A percentile compares a stretch with the other conserved stretches of the same genome.
Evolutionary conservation across 2,329 filamentous ascomycete species (phyloP).

Genomic region (Penicillium sp.): DNA sequence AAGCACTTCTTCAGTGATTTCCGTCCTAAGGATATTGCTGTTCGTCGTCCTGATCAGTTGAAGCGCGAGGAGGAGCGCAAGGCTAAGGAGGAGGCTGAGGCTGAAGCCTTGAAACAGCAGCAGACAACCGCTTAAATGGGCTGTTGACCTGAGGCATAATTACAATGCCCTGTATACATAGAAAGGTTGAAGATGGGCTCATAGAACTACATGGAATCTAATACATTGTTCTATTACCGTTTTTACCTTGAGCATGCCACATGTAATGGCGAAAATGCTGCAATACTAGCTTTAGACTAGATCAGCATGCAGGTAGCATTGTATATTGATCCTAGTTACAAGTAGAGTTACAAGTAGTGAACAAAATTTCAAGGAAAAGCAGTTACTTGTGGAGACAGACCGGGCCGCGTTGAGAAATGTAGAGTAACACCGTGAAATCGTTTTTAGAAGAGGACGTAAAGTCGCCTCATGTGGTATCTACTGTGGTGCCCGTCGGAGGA

Average conservation of each 20-base stretch:
- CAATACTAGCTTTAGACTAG: no score
- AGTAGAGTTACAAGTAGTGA: no score
- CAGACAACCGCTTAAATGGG: constrained; percentile 26
- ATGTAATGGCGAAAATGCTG: no score
- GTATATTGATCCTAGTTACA: no score
- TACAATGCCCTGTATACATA: constrained; percentile 23
- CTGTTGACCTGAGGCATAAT: constrained; percentile 4
- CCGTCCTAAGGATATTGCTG: constrained; percentile 88
- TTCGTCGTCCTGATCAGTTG: constrained; percentile 82
- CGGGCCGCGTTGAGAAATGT: no score
- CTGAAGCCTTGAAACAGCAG: constrained; percentile 40
- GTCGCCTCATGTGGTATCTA: no score
- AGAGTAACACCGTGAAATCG: no score
- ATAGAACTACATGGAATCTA: constrained; percentile 21
- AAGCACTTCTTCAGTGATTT: constrained; percentile 89
- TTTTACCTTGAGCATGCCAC: neutral
- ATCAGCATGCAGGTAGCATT: no score
- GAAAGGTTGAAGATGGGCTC: constrained; percentile 11
- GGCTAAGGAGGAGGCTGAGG: constrained; percentile 54
- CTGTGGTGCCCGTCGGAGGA: no score
- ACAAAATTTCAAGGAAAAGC: no score
- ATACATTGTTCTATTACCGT: constrained; percentile 11
- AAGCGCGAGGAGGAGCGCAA: constrained; percentile 71
- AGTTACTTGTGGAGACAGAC: no score
- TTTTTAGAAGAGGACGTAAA: no score